A percentile compares a stretch with the other conserved stretches of the same genome.
These are phyloP conservation scores for Nicotiana undulata DNA, from an alignment of 257 asterid genomes.

Conservation along the genomic window DNA sequence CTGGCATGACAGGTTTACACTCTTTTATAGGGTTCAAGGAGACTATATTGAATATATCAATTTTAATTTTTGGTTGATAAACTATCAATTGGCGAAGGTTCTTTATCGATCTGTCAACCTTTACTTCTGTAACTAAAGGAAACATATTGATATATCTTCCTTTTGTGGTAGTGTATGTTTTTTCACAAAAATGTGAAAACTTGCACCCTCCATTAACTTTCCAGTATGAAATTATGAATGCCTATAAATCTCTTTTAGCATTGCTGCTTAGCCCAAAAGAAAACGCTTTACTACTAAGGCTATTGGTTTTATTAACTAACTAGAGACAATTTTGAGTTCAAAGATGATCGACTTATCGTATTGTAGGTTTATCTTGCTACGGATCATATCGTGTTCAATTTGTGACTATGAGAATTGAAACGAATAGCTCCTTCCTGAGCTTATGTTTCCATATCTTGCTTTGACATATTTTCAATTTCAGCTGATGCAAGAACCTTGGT, in stretches of 20 bases:
- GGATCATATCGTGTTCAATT: neutral
- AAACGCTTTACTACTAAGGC: neutral
- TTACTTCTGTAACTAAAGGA: neutral
- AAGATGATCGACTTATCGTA: neutral
- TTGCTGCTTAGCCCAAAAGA: neutral
- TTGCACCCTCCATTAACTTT: neutral
- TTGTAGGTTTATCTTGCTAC: neutral
- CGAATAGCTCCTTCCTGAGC: neutral
- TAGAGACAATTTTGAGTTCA: neutral
- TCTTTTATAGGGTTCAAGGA: neutral
- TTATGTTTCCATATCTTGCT: constrained; percentile 5
- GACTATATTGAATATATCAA: neutral
- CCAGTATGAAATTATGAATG: neutral
- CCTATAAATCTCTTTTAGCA: neutral
- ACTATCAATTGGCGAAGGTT: neutral
- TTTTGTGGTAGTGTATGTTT: neutral
- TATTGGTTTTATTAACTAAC: neutral
- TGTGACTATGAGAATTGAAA: neutral
- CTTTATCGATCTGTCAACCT: neutral
- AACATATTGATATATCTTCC: neutral
- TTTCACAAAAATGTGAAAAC: neutral
- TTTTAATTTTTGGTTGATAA: neutral
- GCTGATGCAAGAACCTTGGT: constrained; percentile 99
- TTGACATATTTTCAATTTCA: constrained; percentile 15
- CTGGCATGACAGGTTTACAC: constrained; percentile 82